Conservation (phyloP, 129 eudicot genomes). For the Erigeron canadensis region DNA sequence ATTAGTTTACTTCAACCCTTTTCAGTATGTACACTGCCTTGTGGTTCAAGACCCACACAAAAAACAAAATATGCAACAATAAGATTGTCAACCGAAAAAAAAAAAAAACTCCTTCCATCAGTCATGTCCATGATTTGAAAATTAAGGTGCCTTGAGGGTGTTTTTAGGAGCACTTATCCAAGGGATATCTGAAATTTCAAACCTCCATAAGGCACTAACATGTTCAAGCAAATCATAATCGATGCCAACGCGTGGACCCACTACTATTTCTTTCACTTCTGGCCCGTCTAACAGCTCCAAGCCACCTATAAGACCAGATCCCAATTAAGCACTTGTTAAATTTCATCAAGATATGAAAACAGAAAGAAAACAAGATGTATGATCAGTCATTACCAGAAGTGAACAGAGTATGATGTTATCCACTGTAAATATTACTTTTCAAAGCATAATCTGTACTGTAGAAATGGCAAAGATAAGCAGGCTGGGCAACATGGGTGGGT, state of each 20-base stretch:
- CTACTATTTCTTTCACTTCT: constrained; percentile 59
- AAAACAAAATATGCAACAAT: neutral
- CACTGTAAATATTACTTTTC: neutral
- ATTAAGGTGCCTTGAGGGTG: constrained; percentile 52
- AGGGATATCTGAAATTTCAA: constrained; percentile 70
- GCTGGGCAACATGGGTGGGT: neutral
- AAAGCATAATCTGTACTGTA: neutral
- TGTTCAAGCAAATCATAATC: constrained; percentile 81
- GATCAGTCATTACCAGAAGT: constrained; percentile 50
- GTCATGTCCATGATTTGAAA: neutral
- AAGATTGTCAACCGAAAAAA: neutral
- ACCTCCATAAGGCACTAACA: constrained; percentile 81
- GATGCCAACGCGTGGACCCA: constrained; percentile 92
- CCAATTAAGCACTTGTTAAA: neutral
- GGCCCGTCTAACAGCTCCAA: constrained; percentile 86
- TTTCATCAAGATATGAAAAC: neutral
- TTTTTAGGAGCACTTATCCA: constrained; percentile 97
- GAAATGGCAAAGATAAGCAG: neutral
- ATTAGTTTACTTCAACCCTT: neutral
- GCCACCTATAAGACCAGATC: constrained; percentile 54
- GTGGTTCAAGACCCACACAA: neutral
- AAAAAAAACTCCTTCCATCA: neutral
- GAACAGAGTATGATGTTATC: constrained; percentile 54
- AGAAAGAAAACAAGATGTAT: neutral
- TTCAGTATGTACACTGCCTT: neutral